phyloP scores from a whole-genome alignment of 2,329 filamentous ascomycete species.

The Alternaria novae-zelandiae region DNA sequence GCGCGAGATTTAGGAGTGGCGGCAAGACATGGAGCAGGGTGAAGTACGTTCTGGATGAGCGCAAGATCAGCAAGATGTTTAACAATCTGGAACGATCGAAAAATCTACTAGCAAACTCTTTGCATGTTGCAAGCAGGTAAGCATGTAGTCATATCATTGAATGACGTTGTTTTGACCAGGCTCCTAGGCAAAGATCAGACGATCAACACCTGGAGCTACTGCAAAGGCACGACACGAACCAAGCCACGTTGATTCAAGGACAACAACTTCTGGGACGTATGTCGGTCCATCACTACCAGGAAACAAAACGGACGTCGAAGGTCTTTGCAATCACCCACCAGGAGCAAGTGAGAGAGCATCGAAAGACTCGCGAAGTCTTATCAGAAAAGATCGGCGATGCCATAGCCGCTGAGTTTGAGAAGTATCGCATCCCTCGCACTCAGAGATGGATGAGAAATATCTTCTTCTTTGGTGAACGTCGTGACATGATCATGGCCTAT shows the following conservation, averaged over 20 bases:
- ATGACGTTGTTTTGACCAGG: neutral
- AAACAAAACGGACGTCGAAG: neutral
- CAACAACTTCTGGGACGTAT: neutral
- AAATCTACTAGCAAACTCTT: neutral
- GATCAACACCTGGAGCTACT: neutral
- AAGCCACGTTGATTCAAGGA: neutral
- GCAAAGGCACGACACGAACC: neutral
- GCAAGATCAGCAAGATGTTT: constrained; percentile 10
- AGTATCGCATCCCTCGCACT: neutral
- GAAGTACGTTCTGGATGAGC: constrained; percentile 12
- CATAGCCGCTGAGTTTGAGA: neutral
- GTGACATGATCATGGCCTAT: constrained; percentile 14
- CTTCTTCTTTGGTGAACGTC: constrained; percentile 9
- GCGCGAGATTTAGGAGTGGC: constrained; percentile 2
- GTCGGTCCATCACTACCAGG: neutral
- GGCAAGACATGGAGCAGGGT: constrained; percentile 13
- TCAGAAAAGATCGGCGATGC: neutral
- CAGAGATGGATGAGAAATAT: neutral
- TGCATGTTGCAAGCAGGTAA: constrained; percentile 13
- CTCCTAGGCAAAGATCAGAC: neutral
- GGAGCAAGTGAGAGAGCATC: neutral
- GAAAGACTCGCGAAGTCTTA: constrained; percentile 1
- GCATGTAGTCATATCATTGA: neutral
- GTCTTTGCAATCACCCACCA: neutral
- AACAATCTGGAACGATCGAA: constrained; percentile 11